A percentile compares a stretch with the other conserved stretches of the same genome.
phyloP scores from a whole-genome alignment of 2,329 filamentous ascomycete genomes.

The Mollisiaceae sp. region DNA sequence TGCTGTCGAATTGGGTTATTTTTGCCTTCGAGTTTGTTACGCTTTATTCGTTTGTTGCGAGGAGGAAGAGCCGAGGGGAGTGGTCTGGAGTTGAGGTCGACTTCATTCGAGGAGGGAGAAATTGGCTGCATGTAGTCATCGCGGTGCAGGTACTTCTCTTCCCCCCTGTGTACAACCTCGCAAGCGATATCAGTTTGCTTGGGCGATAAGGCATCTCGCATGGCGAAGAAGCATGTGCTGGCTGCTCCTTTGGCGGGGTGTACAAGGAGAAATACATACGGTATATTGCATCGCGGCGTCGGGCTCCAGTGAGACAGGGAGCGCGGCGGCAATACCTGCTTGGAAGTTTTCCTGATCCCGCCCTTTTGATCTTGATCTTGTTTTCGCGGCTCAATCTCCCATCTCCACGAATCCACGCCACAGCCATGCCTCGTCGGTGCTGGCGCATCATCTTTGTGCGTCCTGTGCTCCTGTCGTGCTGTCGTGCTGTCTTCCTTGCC shows the following conservation, averaged over 20 bases:
- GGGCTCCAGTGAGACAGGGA: not conserved
- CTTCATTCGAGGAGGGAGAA: no score
- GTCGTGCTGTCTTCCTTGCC: no score
- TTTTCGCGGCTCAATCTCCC: constrained; percentile 6
- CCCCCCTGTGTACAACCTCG: not conserved
- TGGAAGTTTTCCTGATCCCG: not conserved
- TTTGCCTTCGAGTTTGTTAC: not conserved
- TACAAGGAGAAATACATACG: no score
- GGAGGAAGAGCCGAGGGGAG: not conserved
- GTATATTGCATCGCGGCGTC: not conserved
- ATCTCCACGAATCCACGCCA: not conserved
- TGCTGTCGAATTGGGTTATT: not conserved
- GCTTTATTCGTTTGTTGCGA: not conserved
- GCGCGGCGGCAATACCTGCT: not conserved
- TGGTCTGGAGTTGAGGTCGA: not conserved
- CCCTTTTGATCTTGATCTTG: not conserved
- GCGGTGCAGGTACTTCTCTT: constrained; percentile 1
- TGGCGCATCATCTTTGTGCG: no score
- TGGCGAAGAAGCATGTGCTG: not conserved
- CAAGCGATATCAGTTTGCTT: constrained; percentile 4
- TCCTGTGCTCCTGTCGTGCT: no score
- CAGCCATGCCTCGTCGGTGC: no score
- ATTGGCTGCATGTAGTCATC: not conserved
- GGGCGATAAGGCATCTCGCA: not conserved
- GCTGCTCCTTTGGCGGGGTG: not conserved